phyloP scores from a whole-genome alignment of 148 eudicot species.

The Nyssa sinensis region DNA sequence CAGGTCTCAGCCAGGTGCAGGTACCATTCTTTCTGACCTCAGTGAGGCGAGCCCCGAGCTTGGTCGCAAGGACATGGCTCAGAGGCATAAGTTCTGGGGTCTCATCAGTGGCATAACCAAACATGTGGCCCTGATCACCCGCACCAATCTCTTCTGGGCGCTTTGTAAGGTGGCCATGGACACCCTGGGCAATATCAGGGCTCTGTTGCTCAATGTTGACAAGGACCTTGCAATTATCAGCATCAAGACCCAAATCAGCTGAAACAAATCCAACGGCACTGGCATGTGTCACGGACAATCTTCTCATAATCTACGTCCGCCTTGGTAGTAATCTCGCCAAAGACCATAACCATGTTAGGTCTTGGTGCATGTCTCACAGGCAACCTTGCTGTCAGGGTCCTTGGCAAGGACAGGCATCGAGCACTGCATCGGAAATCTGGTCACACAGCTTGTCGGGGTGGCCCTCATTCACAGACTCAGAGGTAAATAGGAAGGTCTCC shows the following conservation, averaged over 20 bases:
- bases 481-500: constrained; percentile 73
- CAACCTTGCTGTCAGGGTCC: constrained; percentile 73
- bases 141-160: too few relatives aligned
- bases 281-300: constrained; percentile 68
- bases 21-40: constrained; percentile 66
- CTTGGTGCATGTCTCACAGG: constrained; percentile 60
- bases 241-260: constrained; percentile 63
- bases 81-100: constrained; percentile 70
- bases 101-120: constrained; percentile 69
- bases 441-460: too few relatives aligned
- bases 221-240: too few relatives aligned
- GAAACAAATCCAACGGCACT: constrained; percentile 57
- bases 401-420: too few relatives aligned
- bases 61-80: constrained; percentile 69
- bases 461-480: too few relatives aligned
- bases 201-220: too few relatives aligned
- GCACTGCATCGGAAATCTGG: too few relatives aligned
- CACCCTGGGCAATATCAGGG: too few relatives aligned
- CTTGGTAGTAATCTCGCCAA: too few relatives aligned
- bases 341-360: constrained; percentile 69
- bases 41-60: constrained; percentile 64
- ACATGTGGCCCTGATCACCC: too few relatives aligned
- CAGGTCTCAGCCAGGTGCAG: constrained; percentile 66
- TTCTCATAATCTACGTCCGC: constrained; percentile 64
- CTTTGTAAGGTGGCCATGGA: too few relatives aligned